Conservation (phyloP, 805 yeast genomes). For the Saturnispora besseyi region DNA sequence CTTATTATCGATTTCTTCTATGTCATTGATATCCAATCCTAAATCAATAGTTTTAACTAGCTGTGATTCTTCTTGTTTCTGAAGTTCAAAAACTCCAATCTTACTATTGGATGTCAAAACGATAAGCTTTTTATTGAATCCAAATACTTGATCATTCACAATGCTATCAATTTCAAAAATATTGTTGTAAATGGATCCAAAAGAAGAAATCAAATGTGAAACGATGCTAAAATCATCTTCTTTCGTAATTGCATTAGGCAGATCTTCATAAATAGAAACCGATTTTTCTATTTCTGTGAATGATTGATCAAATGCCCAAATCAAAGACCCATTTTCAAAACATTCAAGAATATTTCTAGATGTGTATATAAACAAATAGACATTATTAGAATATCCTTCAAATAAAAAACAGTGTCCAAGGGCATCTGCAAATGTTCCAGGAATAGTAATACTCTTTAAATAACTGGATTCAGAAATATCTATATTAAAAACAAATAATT, state of each 20-base stretch:
- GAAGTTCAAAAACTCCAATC: conserved; percentile 37
- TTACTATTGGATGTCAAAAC: conserved; percentile 33
- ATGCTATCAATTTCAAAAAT: conserved; percentile 11
- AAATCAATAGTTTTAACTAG: conserved; percentile 1
- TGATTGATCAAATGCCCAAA: conserved; percentile 40
- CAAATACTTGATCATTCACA: conserved; percentile 29
- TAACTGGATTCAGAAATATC: background rate
- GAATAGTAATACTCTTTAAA: conserved; percentile 3
- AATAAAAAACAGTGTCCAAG: conserved; percentile 8
- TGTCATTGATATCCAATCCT: conserved; percentile 1
- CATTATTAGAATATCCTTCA: conserved; percentile 2
- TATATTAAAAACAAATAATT: conserved; percentile 16
- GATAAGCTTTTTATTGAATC: conserved; percentile 36
- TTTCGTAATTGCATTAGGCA: conserved; percentile 12
- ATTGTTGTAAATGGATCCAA: background rate
- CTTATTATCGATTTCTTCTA: conserved; percentile 11
- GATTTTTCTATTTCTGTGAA: conserved; percentile 31
- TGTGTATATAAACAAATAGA: conserved; percentile 13
- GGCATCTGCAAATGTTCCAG: conserved; percentile 18
- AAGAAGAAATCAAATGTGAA: background rate
- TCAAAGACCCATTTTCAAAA: conserved; percentile 18
- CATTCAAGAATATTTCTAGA: conserved; percentile 13
- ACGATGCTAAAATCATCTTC: background rate
- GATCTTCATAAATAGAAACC: conserved; percentile 20
- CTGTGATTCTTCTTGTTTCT: conserved; percentile 17